phyloP scores from a whole-genome alignment of 1,139 yeast genomes.

The Suhomyces ambrosiae region DNA sequence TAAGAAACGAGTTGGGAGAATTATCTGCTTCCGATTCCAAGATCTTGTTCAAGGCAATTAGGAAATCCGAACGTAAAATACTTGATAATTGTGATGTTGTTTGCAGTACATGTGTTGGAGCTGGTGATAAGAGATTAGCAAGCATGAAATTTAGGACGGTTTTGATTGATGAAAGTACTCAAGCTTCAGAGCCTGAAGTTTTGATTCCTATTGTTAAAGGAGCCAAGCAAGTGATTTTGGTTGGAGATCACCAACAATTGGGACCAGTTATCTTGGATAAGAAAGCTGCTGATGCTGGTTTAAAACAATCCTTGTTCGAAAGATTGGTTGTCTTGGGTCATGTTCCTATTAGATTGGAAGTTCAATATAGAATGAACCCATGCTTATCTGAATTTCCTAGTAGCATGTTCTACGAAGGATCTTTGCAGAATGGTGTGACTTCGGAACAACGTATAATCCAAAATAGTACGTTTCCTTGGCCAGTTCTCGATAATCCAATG shows the following conservation, averaged over 20 bases:
- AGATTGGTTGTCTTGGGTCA: slow-evolving; percentile 83
- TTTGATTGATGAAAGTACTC: slow-evolving; percentile 89
- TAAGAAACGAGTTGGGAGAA: slow-evolving; percentile 72
- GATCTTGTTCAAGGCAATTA: slow-evolving; percentile 41
- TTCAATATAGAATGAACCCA: slow-evolving; percentile 96
- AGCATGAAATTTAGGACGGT: slow-evolving; percentile 68
- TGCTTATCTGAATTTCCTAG: slow-evolving; percentile 83
- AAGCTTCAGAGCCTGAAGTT: slow-evolving; percentile 91
- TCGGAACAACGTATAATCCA: slow-evolving; percentile 63
- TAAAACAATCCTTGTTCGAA: slow-evolving; percentile 83
- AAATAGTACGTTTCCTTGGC: slow-evolving; percentile 82
- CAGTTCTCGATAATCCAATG: slow-evolving; percentile 79
- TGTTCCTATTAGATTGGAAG: slow-evolving; percentile 82
- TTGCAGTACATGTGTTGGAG: slow-evolving; percentile 92
- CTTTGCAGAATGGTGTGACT: slow-evolving; percentile 88
- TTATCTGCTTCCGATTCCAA: slow-evolving; percentile 57
- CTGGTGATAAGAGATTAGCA: slow-evolving; percentile 70
- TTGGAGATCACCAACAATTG: slow-evolving; percentile 94
- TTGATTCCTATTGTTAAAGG: slow-evolving; percentile 88
- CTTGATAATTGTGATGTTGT: slow-evolving; percentile 73
- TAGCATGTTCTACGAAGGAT: slow-evolving; percentile 91
- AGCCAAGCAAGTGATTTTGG: slow-evolving; percentile 83
- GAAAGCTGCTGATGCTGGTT: slow-evolving; percentile 83
- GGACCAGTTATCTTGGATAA: slow-evolving; percentile 87
- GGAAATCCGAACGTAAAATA: slow-evolving; percentile 51